Evolutionary conservation across 2,329 filamentous ascomycete species (phyloP).

Genomic region (Fonsecaea erecta): DNA sequence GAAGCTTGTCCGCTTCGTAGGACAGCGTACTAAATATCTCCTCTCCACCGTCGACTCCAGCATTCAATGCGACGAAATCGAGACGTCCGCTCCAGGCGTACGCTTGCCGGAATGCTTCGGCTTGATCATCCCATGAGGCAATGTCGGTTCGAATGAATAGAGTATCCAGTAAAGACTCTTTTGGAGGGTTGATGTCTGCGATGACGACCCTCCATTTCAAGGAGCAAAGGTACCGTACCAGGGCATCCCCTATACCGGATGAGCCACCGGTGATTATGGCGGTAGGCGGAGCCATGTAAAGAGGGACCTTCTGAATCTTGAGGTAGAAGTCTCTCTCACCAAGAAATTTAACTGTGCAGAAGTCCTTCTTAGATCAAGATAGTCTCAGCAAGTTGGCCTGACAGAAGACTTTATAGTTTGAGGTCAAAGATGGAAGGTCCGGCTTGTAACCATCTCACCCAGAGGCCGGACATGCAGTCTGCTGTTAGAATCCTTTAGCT

Average conservation of each 20-base stretch:
- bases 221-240: conserved; percentile 20
- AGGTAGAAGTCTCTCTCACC: no score
- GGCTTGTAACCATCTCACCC: no score
- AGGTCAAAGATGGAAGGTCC: no score
- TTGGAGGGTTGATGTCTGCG: conserved; percentile 19
- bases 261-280: conserved; percentile 41
- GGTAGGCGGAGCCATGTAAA: conserved; percentile 8
- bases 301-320: no score
- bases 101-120: conserved; percentile 19
- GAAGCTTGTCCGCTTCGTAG: conserved; percentile 7
- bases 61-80: conserved; percentile 23
- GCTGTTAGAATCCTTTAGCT: no score
- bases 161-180: background rate
- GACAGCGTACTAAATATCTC: conserved; percentile 18
- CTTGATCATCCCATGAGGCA: conserved; percentile 23
- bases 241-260: conserved; percentile 35
- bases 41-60: conserved; percentile 21
- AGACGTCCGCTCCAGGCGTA: conserved; percentile 19
- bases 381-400: no score
- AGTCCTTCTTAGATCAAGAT: no score
- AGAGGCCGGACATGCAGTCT: no score
- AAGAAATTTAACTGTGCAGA: no score
- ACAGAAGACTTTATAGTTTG: no score
- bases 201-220: conserved; percentile 17
- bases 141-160: conserved; percentile 22